A percentile compares a stretch with the other conserved stretches of the same genome.
Conservation (phyloP, 2,329 filamentous ascomycete genomes). For the Seiridium cupressi region DNA sequence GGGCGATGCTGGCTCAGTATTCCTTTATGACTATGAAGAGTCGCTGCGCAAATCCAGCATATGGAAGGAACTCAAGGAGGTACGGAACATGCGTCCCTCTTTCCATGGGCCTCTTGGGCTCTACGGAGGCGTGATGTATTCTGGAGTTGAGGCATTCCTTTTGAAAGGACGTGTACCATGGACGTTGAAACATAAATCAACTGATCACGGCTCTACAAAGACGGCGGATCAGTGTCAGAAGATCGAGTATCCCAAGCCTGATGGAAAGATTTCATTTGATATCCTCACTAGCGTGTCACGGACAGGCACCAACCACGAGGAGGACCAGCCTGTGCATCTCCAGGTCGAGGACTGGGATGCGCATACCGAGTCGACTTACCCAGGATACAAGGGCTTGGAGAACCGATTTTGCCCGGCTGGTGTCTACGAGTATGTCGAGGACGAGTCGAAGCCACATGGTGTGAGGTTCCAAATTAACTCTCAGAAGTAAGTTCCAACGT, state of each 20-base stretch:
- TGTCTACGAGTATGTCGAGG: conserved; percentile 97
- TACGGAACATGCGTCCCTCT: conserved; percentile 95
- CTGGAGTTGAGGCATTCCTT: conserved; percentile 85
- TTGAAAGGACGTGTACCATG: conserved; percentile 84
- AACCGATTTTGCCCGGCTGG: conserved; percentile 96
- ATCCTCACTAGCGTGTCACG: conserved; percentile 93
- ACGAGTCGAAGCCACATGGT: conserved; percentile 79
- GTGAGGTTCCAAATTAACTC: conserved; percentile 97
- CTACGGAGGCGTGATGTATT: conserved; percentile 89
- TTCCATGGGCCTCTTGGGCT: conserved; percentile 87
- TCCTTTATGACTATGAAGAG: conserved; percentile 93
- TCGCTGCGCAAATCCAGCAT: conserved; percentile 81
- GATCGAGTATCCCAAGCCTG: conserved; percentile 96
- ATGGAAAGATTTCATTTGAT: conserved; percentile 92
- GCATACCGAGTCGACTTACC: conserved; percentile 80
- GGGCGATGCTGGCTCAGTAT: conserved; percentile 67
- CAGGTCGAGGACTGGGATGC: conserved; percentile 94
- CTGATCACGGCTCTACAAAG: conserved; percentile 78
- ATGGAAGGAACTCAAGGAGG: conserved; percentile 91
- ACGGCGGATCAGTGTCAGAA: conserved; percentile 75
- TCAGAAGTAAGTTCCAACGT: conserved; percentile 73
- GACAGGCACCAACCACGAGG: conserved; percentile 97
- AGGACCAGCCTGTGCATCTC: conserved; percentile 95
- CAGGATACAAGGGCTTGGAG: conserved; percentile 86
- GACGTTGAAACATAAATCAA: conserved; percentile 82